Percentiles rank a stretch among this genome's conserved stretches.
phyloP scores from a whole-genome alignment of 805 yeast species.

The Kluyveromyces nonfermentans region DNA sequence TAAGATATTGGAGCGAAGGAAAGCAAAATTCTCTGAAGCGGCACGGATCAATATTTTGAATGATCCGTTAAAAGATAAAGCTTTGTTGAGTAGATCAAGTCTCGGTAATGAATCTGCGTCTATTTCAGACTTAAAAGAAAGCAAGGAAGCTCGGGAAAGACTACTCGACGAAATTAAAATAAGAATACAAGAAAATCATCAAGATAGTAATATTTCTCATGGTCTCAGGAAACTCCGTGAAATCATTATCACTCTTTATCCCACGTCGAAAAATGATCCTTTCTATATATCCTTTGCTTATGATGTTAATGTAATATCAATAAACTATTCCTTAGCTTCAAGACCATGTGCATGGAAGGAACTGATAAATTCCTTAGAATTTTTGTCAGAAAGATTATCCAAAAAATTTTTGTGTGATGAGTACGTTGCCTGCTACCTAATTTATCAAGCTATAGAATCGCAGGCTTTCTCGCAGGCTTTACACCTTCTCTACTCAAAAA shows the following conservation, averaged over 20 bases:
- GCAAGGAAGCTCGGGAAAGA: conserved; percentile 33
- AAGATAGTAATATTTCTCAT: conserved; percentile 21
- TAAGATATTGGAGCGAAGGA: conserved; percentile 22
- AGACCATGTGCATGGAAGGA: background rate
- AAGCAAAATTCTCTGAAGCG: conserved; percentile 26
- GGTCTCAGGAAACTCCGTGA: conserved; percentile 25
- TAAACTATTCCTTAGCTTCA: conserved; percentile 8
- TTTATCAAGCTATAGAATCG: background rate
- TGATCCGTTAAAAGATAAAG: conserved; percentile 31
- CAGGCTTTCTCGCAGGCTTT: background rate
- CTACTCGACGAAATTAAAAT: conserved; percentile 33
- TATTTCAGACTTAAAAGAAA: conserved; percentile 31
- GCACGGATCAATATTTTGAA: conserved; percentile 16
- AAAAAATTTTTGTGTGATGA: background rate
- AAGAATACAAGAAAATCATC: conserved; percentile 9
- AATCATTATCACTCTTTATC: conserved; percentile 15
- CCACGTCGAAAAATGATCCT: conserved; percentile 6
- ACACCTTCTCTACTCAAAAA: background rate
- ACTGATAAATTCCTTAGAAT: background rate
- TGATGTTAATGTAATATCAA: conserved; percentile 14
- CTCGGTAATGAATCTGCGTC: conserved; percentile 26
- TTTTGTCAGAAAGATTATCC: background rate
- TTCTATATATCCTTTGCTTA: conserved; percentile 10
- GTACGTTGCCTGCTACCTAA: background rate
- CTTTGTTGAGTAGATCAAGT: conserved; percentile 54